Evolutionary conservation across 306 rosid genomes (phyloP).

Genomic region (Castanea sativa): DNA sequence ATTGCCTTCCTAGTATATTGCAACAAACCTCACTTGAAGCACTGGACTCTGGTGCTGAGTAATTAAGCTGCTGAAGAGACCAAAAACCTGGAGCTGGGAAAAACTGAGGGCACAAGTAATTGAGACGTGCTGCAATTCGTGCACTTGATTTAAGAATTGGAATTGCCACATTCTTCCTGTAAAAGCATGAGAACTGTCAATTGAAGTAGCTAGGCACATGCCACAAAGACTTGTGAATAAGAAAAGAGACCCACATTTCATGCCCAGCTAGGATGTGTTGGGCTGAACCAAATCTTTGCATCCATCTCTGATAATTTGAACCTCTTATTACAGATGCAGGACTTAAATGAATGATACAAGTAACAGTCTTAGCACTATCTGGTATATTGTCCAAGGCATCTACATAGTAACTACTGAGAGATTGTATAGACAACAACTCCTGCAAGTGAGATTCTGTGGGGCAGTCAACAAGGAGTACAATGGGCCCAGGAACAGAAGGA

Average conservation of each 20-base stretch:
- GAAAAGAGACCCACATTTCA: slow-evolving; percentile 53
- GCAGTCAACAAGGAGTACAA: slow-evolving; percentile 90
- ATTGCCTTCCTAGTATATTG: slow-evolving; percentile 18
- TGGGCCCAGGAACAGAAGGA: slow-evolving; percentile 90
- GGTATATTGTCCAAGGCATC: slow-evolving; percentile 40
- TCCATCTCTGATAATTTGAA: slow-evolving; percentile 77
- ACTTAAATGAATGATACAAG: slow-evolving; percentile 80
- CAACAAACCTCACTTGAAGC: slow-evolving; percentile 78
- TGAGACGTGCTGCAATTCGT: slow-evolving; percentile 70
- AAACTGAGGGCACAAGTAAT: slow-evolving; percentile 86
- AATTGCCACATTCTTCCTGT: slow-evolving; percentile 75
- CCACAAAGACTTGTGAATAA: not conserved
- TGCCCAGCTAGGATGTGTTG: slow-evolving; percentile 95
- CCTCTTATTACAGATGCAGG: slow-evolving; percentile 62
- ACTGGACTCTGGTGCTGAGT: slow-evolving; percentile 34
- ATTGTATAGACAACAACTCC: slow-evolving; percentile 52
- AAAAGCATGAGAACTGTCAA: slow-evolving; percentile 25
- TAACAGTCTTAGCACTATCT: slow-evolving; percentile 48
- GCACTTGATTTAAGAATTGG: slow-evolving; percentile 92
- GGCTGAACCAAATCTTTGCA: slow-evolving; percentile 68
- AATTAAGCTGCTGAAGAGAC: slow-evolving; percentile 48
- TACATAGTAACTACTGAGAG: slow-evolving; percentile 51
- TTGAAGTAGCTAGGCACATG: slow-evolving; percentile 10
- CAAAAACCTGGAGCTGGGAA: slow-evolving; percentile 89
- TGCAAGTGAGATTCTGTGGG: slow-evolving; percentile 81